phyloP scores from a whole-genome alignment of 2,329 filamentous ascomycete species.

The Penicillium sp. region DNA sequence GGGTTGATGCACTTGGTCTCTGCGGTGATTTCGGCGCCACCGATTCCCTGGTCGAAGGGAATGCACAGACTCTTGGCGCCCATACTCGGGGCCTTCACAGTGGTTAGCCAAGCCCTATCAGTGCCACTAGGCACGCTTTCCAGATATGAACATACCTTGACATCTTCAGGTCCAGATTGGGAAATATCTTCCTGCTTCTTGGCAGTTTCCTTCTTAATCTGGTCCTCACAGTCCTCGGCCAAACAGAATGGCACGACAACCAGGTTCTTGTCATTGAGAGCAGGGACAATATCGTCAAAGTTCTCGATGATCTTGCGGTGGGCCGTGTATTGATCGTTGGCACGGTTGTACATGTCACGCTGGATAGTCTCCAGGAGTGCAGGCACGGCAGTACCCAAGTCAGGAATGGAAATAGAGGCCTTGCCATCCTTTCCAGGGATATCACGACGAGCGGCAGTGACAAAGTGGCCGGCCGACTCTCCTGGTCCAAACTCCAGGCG shows the following conservation, averaged over 20 bases:
- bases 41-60: constrained; percentile 83
- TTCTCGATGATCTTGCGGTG: constrained; percentile 81
- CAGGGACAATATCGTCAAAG: constrained; percentile 90
- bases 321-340: constrained; percentile 75
- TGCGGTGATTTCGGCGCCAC: constrained; percentile 68
- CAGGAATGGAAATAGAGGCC: constrained; percentile 74
- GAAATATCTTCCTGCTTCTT: constrained; percentile 62
- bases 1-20: constrained; percentile 93
- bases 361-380: constrained; percentile 89
- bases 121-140: background rate
- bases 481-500: constrained; percentile 96
- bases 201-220: constrained; percentile 90
- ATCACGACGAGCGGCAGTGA: constrained; percentile 86
- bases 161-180: constrained; percentile 69
- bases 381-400: constrained; percentile 74
- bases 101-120: background rate
- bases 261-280: constrained; percentile 89
- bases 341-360: constrained; percentile 75
- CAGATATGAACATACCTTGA: background rate
- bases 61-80: constrained; percentile 77
- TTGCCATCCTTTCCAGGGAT: constrained; percentile 70
- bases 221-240: constrained; percentile 82
- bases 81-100: constrained; percentile 70
- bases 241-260: constrained; percentile 90
- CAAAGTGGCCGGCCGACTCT: constrained; percentile 82